Evolutionary conservation across 257 asterid genomes (phyloP).

Genomic region (Nemophila menziesii): DNA sequence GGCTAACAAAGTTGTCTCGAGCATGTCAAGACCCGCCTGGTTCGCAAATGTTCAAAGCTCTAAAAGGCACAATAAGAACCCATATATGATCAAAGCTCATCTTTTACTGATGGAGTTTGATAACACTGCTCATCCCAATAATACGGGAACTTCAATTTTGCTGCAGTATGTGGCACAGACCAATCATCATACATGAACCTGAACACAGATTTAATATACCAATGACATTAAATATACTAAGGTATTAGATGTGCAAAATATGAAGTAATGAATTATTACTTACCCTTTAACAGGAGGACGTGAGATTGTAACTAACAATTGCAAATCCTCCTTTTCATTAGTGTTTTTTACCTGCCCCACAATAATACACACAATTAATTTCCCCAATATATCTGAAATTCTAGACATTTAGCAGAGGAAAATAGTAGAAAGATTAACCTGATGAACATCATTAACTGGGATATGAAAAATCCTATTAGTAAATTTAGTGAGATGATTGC

Average conservation of each 20-base stretch:
- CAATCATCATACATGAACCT: constrained; percentile 88
- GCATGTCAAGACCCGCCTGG: too few relatives aligned
- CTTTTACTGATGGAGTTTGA: constrained; percentile 32
- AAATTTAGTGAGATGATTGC: too few relatives aligned
- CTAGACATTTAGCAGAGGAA: background rate
- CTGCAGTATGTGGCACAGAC: constrained; percentile 91
- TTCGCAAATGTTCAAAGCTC: too few relatives aligned
- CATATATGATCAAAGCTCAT: constrained; percentile 58
- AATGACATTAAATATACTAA: too few relatives aligned
- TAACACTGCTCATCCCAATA: constrained; percentile 67
- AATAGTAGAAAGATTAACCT: constrained; percentile 30
- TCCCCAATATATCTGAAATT: background rate
- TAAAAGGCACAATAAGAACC: background rate
- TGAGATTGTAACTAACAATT: constrained; percentile 61
- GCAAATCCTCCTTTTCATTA: constrained; percentile 53
- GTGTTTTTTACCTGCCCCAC: constrained; percentile 62
- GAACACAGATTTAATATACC: constrained; percentile 6
- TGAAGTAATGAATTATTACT: constrained; percentile 14
- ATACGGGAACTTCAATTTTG: constrained; percentile 65
- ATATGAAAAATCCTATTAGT: constrained; percentile 65
- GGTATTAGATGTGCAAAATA: background rate
- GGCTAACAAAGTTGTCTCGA: too few relatives aligned
- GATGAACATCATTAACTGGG: constrained; percentile 89
- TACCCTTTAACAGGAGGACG: constrained; percentile 90
- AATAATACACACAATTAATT: background rate